phyloP scores from a whole-genome alignment of 1,284 basidiomycete species.

The Rhodotorula sp. region DNA sequence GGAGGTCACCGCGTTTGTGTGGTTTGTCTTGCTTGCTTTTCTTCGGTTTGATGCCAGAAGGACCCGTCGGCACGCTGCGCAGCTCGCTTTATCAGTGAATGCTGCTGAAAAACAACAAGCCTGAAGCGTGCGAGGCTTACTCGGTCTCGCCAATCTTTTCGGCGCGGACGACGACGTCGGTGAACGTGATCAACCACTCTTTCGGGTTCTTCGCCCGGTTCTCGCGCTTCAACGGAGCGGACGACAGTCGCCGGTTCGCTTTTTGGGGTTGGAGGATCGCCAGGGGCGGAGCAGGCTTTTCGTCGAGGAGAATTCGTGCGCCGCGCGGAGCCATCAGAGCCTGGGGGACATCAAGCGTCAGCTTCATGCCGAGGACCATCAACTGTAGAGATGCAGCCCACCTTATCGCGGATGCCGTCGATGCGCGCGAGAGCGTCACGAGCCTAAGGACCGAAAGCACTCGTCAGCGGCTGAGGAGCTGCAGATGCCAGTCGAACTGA shows the following conservation, averaged over 20 bases:
- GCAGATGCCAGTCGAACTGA: constrained; percentile 45
- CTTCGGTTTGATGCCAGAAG: constrained; percentile 36
- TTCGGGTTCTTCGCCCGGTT: constrained; percentile 52
- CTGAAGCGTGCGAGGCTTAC: background rate
- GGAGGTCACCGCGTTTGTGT: constrained; percentile 63
- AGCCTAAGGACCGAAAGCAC: background rate
- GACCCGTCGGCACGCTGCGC: constrained; percentile 23
- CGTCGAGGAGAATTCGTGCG: constrained; percentile 79
- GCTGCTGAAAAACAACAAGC: background rate
- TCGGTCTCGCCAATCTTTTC: constrained; percentile 85
- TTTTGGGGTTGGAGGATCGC: background rate
- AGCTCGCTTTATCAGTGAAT: too few species aligned
- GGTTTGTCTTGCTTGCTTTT: constrained; percentile 34
- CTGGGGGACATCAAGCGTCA: constrained; percentile 37
- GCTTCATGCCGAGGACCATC: too few species aligned
- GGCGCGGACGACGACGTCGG: constrained; percentile 89
- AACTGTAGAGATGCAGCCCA: constrained; percentile 44
- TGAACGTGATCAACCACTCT: constrained; percentile 90
- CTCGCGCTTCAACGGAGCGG: background rate
- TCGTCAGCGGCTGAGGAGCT: background rate
- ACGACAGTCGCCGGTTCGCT: background rate
- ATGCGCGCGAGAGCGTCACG: constrained; percentile 92
- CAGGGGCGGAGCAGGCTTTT: constrained; percentile 55
- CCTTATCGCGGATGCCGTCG: constrained; percentile 82
- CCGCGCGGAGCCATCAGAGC: constrained; percentile 79